Evolutionary conservation across 2,329 filamentous ascomycete genomes (phyloP).

Genomic region (Beauveria sp.): DNA sequence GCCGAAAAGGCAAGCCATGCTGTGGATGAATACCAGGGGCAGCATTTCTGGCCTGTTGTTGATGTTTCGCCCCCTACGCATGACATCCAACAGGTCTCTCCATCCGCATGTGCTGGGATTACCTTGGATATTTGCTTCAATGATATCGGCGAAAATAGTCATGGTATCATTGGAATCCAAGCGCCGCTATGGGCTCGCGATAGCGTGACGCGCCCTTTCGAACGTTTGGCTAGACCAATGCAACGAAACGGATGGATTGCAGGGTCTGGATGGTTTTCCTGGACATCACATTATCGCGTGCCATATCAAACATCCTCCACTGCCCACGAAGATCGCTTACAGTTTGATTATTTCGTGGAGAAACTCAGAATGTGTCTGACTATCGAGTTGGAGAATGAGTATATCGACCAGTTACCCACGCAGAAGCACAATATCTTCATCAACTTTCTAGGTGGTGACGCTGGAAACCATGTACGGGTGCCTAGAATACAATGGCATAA

Average conservation of each 20-base stretch:
- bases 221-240: background rate
- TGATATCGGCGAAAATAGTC: background rate
- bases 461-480: background rate
- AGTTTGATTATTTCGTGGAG: background rate
- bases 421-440: background rate
- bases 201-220: background rate
- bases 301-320: background rate
- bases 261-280: conserved; percentile 6
- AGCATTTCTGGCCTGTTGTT: background rate
- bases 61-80: background rate
- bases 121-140: conserved; percentile 1
- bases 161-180: background rate
- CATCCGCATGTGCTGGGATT: background rate
- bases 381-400: background rate
- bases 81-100: background rate
- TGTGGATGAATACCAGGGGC: background rate
- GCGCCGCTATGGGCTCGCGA: background rate
- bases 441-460: conserved; percentile 1
- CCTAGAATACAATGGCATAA: background rate
- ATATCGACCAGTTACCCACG: background rate
- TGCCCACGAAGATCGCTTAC: background rate
- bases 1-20: background rate
- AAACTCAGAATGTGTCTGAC: background rate
- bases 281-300: background rate
- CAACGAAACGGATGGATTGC: conserved; percentile 1